phyloP scores from a whole-genome alignment of 1,284 basidiomycete species.

The Apiotrichum siamense region DNA sequence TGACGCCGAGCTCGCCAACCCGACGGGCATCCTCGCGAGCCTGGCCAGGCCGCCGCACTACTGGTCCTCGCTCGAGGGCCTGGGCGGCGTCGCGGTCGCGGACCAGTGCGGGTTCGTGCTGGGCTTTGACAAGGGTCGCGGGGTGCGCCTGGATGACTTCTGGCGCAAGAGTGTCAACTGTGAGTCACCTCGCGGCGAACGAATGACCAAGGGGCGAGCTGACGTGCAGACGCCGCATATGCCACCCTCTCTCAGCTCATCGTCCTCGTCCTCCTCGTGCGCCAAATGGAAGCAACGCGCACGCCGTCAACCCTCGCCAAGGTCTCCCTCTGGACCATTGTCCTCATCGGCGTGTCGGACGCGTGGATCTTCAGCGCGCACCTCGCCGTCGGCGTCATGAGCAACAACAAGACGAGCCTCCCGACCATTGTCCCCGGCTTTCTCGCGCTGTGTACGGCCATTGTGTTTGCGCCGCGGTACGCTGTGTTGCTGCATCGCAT shows the following conservation, averaged over 20 bases:
- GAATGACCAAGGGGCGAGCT: too few relatives aligned
- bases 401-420: slow-evolving; percentile 68
- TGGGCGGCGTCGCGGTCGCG: slow-evolving; percentile 65
- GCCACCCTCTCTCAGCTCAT: slow-evolving; percentile 62
- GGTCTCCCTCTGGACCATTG: slow-evolving; percentile 72
- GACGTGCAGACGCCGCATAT: slow-evolving; percentile 53
- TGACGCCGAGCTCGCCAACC: slow-evolving; percentile 35
- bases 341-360: slow-evolving; percentile 69
- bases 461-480: slow-evolving; percentile 61
- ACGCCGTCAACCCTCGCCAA: slow-evolving; percentile 70
- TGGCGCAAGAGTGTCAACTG: slow-evolving; percentile 76
- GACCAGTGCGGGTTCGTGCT: slow-evolving; percentile 69
- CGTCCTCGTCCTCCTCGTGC: slow-evolving; percentile 61
- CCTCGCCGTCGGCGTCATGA: slow-evolving; percentile 73
- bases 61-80: slow-evolving; percentile 32
- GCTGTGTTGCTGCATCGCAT: slow-evolving; percentile 70
- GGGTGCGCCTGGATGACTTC: slow-evolving; percentile 59
- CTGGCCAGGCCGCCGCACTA: slow-evolving; percentile 31
- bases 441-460: slow-evolving; percentile 50
- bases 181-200: too few relatives aligned
- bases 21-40: slow-evolving; percentile 34
- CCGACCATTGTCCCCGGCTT: slow-evolving; percentile 76
- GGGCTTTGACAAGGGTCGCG: slow-evolving; percentile 60
- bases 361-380: slow-evolving; percentile 76
- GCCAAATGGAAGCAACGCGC: slow-evolving; percentile 67